These are phyloP conservation scores for Monosporascus sp. DNA, from an alignment of 2,329 filamentous ascomycete genomes.

Conservation along the genomic window DNA sequence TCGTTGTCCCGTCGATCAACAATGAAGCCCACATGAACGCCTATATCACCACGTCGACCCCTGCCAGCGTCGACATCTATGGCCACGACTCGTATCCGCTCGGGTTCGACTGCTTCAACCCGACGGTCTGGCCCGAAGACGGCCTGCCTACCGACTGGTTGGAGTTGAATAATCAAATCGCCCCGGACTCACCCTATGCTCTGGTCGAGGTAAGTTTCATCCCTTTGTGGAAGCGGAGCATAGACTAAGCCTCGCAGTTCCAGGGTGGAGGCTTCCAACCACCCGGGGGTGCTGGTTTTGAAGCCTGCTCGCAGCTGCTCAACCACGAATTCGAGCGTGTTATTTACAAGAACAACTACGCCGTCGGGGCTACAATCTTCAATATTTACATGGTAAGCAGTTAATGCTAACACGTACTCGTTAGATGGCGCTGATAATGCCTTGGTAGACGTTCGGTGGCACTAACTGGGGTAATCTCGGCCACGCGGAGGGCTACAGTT, in stretches of 20 bases:
- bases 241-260: constrained; percentile 36
- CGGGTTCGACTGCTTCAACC: constrained; percentile 36
- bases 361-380: constrained; percentile 60
- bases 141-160: constrained; percentile 50
- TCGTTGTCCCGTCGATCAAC: constrained; percentile 67
- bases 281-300: too few relatives aligned
- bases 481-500: constrained; percentile 59
- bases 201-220: neutral
- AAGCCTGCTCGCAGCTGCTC: constrained; percentile 38
- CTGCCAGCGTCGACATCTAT: constrained; percentile 41
- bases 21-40: constrained; percentile 52
- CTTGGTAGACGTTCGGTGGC: constrained; percentile 57
- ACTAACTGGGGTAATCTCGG: constrained; percentile 82
- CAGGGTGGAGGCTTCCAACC: constrained; percentile 66
- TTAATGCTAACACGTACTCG: neutral
- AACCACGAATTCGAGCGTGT: constrained; percentile 70
- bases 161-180: constrained; percentile 48
- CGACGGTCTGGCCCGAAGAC: constrained; percentile 50
- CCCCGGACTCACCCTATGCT: constrained; percentile 55
- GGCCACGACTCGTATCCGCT: constrained; percentile 33
- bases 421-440: neutral
- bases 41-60: constrained; percentile 50
- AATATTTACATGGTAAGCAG: constrained; percentile 66
- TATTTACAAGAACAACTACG: constrained; percentile 70
- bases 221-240: neutral